Percentiles rank a stretch among this genome's conserved stretches.
Conservation (phyloP, 306 rosid genomes). For the Albizia julibrissin region DNA sequence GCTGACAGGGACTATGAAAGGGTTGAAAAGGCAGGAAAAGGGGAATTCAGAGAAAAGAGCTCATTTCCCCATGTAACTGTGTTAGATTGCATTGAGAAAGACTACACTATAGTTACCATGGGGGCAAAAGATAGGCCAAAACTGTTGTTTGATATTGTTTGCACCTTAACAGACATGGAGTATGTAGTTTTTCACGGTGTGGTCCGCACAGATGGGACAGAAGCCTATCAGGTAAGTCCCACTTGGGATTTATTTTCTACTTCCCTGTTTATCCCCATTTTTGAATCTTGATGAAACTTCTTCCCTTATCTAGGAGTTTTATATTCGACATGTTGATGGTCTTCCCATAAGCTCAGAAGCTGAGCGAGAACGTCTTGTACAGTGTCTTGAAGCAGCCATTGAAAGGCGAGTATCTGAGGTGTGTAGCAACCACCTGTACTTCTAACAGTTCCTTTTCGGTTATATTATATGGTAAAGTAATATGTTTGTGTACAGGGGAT, state of each 20-base stretch:
- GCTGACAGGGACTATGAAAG: slow-evolving; percentile 92
- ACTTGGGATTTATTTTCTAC: background rate
- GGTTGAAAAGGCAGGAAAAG: slow-evolving; percentile 48
- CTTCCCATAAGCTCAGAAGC: slow-evolving; percentile 88
- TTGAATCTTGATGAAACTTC: background rate
- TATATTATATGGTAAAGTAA: slow-evolving; percentile 30
- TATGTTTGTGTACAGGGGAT: slow-evolving; percentile 67
- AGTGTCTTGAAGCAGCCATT: slow-evolving; percentile 95
- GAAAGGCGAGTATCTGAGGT: slow-evolving; percentile 94
- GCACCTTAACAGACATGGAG: slow-evolving; percentile 97
- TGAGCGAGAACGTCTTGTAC: slow-evolving; percentile 78
- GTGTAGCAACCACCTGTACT: slow-evolving; percentile 33
- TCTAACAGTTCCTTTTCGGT: background rate
- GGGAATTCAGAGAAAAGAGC: slow-evolving; percentile 46
- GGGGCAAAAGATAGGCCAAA: slow-evolving; percentile 88
- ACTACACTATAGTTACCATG: slow-evolving; percentile 80
- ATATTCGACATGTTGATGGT: slow-evolving; percentile 89
- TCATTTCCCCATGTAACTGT: slow-evolving; percentile 69
- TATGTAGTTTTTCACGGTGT: slow-evolving; percentile 90
- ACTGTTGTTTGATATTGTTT: slow-evolving; percentile 84
- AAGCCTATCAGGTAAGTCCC: slow-evolving; percentile 77
- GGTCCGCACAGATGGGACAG: slow-evolving; percentile 68
- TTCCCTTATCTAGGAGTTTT: slow-evolving; percentile 66
- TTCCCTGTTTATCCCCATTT: background rate
- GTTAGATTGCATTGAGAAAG: slow-evolving; percentile 72